These are phyloP conservation scores for Emericellopsis atlantica DNA, from an alignment of 2,329 filamentous ascomycete genomes.

Conservation along the genomic window DNA sequence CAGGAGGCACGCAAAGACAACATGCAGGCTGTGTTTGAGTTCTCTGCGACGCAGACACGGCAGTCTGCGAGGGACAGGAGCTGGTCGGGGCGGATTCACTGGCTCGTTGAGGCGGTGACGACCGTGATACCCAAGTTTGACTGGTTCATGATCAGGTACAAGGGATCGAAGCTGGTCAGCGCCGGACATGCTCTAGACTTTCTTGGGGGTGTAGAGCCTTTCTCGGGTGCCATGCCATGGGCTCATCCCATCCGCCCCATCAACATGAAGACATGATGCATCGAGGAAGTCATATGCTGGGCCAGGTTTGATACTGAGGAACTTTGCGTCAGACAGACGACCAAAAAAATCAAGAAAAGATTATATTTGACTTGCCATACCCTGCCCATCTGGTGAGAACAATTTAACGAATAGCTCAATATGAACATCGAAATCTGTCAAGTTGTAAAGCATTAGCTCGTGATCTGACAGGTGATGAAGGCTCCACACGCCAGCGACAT, in stretches of 20 bases:
- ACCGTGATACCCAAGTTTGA: constrained; percentile 1
- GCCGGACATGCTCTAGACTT: constrained; percentile 1
- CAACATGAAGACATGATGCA: neutral
- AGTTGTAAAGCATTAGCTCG: no score
- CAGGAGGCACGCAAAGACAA: constrained; percentile 3
- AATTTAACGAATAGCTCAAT: no score
- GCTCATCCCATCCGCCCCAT: constrained; percentile 1
- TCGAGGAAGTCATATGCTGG: neutral
- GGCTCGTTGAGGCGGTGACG: constrained; percentile 1
- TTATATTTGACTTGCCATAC: no score
- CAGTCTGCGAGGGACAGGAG: constrained; percentile 1
- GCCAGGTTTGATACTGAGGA: no score
- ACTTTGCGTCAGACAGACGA: no score
- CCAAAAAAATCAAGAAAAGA: no score
- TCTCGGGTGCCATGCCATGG: constrained; percentile 1
- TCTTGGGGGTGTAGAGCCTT: constrained; percentile 1
- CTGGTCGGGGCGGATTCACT: constrained; percentile 1
- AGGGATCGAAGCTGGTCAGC: constrained; percentile 1
- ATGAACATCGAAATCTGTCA: no score
- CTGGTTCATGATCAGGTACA: constrained; percentile 3
- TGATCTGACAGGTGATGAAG: no score
- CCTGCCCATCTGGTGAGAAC: no score
- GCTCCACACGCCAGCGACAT: no score
- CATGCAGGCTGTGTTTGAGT: constrained; percentile 1
- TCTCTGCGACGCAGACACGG: constrained; percentile 3